Evolutionary conservation across 208 protist genomes (phyloP).

Genomic region (Crithidia expoeki): DNA sequence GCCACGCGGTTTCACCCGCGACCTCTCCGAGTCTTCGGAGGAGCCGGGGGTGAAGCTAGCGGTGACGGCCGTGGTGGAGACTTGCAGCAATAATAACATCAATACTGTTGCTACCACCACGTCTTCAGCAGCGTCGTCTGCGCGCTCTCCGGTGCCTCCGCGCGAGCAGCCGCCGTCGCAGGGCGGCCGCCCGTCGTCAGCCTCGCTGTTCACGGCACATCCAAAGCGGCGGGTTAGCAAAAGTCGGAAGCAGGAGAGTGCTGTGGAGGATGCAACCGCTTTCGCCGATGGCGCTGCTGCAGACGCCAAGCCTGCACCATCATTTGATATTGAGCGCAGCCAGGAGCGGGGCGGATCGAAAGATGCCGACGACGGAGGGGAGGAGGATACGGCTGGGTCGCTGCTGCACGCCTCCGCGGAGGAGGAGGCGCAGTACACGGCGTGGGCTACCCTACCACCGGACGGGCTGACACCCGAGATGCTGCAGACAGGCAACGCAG

Average conservation of each 20-base stretch:
- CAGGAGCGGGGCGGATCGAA: too few species aligned
- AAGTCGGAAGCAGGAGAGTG: not conserved
- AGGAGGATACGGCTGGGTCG: slow-evolving; percentile 45
- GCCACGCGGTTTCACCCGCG: not conserved
- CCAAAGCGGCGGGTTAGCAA: not conserved
- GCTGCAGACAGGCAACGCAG: slow-evolving; percentile 82
- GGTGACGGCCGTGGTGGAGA: not conserved
- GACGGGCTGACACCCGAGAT: slow-evolving; percentile 86
- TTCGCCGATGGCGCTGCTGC: not conserved
- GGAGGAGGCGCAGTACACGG: slow-evolving; percentile 82
- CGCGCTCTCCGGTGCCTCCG: slow-evolving; percentile 4
- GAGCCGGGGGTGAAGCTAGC: not conserved
- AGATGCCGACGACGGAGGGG: slow-evolving; percentile 27
- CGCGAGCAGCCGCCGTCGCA: slow-evolving; percentile 11
- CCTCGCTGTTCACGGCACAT: not conserved
- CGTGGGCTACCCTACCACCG: slow-evolving; percentile 65
- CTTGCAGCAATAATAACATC: not conserved
- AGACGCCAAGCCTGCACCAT: slow-evolving; percentile 7
- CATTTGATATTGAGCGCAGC: too few species aligned
- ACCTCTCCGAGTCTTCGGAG: slow-evolving; percentile 8
- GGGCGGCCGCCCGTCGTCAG: slow-evolving; percentile 5
- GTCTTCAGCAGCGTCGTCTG: not conserved
- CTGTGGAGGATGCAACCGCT: slow-evolving; percentile 1
- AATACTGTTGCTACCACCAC: not conserved
- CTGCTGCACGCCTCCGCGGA: slow-evolving; percentile 63